These are phyloP conservation scores for Gyrodon lividus DNA, from an alignment of 768 basidiomycete species.

Conservation along the genomic window DNA sequence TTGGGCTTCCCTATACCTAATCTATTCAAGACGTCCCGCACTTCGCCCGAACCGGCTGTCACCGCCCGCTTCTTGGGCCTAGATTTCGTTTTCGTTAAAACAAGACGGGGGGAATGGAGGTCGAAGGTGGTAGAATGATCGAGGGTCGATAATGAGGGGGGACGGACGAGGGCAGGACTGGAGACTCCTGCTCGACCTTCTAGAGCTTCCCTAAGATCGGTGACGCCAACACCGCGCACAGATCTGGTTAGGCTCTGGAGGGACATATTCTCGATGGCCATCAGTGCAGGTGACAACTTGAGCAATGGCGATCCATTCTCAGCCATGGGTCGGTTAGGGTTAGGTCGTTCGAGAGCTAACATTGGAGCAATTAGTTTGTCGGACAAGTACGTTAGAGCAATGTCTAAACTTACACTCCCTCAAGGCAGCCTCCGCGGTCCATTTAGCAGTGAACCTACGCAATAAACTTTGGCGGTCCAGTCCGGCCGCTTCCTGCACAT, in stretches of 20 bases:
- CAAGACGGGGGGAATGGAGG: constrained; percentile 40
- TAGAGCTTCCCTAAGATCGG: constrained; percentile 83
- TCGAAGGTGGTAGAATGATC: constrained; percentile 60
- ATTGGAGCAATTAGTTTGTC: constrained; percentile 5
- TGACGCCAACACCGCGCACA: constrained; percentile 79
- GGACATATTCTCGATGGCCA: constrained; percentile 90
- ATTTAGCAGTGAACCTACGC: constrained; percentile 53
- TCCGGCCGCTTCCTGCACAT: constrained; percentile 63
- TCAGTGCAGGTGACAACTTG: constrained; percentile 80
- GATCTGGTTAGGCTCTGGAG: constrained; percentile 81
- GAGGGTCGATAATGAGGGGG: constrained; percentile 74
- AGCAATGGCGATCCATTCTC: constrained; percentile 74
- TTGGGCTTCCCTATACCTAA: constrained; percentile 79
- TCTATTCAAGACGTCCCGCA: constrained; percentile 76
- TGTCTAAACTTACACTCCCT: constrained; percentile 60
- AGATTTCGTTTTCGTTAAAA: constrained; percentile 52
- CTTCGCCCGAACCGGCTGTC: constrained; percentile 61
- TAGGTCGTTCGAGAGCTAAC: constrained; percentile 55
- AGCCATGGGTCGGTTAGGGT: constrained; percentile 57
- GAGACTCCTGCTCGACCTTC: constrained; percentile 85
- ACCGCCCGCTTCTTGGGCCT: constrained; percentile 51
- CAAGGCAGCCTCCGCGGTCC: constrained; percentile 76
- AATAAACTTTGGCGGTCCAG: constrained; percentile 56
- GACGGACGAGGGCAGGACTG: constrained; percentile 64
- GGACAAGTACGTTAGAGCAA: constrained; percentile 12